Evolutionary conservation across 2,329 filamentous ascomycete genomes (phyloP), one percentile per base, ranked within the genome.

Genomic region (Nigrograna mackinnonii): DNA sequence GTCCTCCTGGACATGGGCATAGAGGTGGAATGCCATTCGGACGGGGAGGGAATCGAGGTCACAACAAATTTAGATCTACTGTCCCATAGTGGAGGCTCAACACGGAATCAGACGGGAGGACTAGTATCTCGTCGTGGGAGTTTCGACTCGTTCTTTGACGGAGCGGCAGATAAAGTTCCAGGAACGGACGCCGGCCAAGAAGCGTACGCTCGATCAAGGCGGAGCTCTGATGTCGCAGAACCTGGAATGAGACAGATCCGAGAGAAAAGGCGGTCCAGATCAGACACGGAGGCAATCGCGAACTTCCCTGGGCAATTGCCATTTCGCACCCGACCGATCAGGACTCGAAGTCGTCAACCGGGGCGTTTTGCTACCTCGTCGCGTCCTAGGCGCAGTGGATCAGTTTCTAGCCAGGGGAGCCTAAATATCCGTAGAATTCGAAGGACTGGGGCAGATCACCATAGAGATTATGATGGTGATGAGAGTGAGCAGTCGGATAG

Each of bases 1-100:
- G 76, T 89, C 45, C 75, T 95, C 51, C 74, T 71, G 13, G 78
- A 81, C 37, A 83, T 90, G 77, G 84, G 85, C 17, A 90, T 92
- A 49, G 77, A 83, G 31, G 75, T 94, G 40, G 84, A 89, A 47
- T 79, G 85, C 43, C 71, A 73, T 26, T 67, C 70, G 4, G 71
- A 74, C 4, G 71, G 67, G 18, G 69, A 71, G 30, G 68, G 57
- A 4, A 50, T 71, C 16, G 63, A 66, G 39, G 54, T 48, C 55
- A 68, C 52, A 55, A 68, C 46, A 47, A 58, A 43, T 39, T 31
- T 58, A 22, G 58, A 66, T 37, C 61, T 58, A 19, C 47, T 62
- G 40, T 50, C 62, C 39, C 43, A 48, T 24, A 48, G 44, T 46
- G 47, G 47, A 21, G 30, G 16, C 32, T 17, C 44, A 22, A 35